Evolutionary conservation across 305 asterid genomes (phyloP), one percentile per base, ranked within the genome.

Genomic region (Fraxinus dipetala): DNA sequence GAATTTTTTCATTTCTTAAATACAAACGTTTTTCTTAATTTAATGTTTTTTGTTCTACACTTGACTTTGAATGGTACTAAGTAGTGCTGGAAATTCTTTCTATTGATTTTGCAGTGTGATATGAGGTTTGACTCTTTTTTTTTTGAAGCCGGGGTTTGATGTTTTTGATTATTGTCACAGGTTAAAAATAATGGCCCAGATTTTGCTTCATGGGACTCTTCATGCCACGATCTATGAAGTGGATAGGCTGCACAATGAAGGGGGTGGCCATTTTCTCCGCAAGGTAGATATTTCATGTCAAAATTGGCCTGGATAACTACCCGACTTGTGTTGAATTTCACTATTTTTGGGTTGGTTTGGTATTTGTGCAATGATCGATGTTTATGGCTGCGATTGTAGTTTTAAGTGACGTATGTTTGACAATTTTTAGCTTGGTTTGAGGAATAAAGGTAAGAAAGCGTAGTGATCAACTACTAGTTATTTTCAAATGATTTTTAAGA

Each of bases 201-300:
- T 89, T 84, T 85, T 88, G 90, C 97, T 95, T 83, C 99, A 95
- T 79, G 99, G 99, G 20, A 93, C 94, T 84, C 91, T 95, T 69
- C 99, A 95, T 86, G 97, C 79, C 82, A 92, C 97, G 87, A 88
- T 95, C 90, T 89, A 81, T 78, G 97, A 94, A 88, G 97, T 95
- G 84, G 99, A 94, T 85, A 84, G 48, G 86, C 88, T 94, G 80
- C 90, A 86, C 51, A 79, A 45, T 32, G 94, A 67, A 9, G 87
- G 90, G 38, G 89, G 89, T 51, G 90, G 96, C 48, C 86, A 78
- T 84, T 34, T 95, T 84, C 87, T 95, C 82, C 74, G 89, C 82
- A 93, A 93, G 99, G 99, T 95, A 59, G 79, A 30, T 31, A 10
- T 75, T 54, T 82, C 82, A 77, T 83, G 83, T 54, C 40, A 0